Base-by-base conservation (phyloP, 306 rosid species). In the Hippophae rhamnoides region DNA sequence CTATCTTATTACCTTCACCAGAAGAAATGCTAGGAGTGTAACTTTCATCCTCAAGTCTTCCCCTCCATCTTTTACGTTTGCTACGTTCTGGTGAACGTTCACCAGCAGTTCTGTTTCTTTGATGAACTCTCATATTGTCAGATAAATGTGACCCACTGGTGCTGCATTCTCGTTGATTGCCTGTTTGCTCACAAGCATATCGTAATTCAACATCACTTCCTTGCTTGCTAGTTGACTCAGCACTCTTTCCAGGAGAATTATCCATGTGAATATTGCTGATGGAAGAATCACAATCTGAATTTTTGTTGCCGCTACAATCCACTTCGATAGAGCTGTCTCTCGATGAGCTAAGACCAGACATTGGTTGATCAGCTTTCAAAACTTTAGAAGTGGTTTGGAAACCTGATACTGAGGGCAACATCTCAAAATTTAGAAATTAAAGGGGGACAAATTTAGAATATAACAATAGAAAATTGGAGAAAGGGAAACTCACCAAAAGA, bases 41-140 rank as follows among this genome's bases (percentile, higher is more conserved):
- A 64, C 74, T 68, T 57, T 14, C 54, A 68, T 88, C 93, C 72
- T 88, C 90, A 64, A 80, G 80, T 46, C 97, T 84, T 55, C 97
- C 97, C 71, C 84, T 88, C 99, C 99, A 93, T 14, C 99, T 78
- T 79, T 93, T 93, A 52, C 97, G 94, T 67, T 86, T 93, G 58
- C 86, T 79, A 74, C 99, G 73, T 77, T 88, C 97, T 57, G 86
- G 86, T 69, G 70, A 82, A 57, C 64, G 67, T 61, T 85, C 86
- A 69, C 66, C 82, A 56, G 62, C 67, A 62, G 72, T 64, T 72
- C 84, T 90, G 65, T 77, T 74, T 72, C 72, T 80, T 63, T 75
- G 93, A 71, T 73, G 67, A 59, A 63, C 70, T 72, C 76, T 82
- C 31, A 74, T 65, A 70, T 82, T 83, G 61, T 81, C 90, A 49